phyloP scores from a whole-genome alignment of 768 basidiomycete species.

The Lactarius hatsudake region DNA sequence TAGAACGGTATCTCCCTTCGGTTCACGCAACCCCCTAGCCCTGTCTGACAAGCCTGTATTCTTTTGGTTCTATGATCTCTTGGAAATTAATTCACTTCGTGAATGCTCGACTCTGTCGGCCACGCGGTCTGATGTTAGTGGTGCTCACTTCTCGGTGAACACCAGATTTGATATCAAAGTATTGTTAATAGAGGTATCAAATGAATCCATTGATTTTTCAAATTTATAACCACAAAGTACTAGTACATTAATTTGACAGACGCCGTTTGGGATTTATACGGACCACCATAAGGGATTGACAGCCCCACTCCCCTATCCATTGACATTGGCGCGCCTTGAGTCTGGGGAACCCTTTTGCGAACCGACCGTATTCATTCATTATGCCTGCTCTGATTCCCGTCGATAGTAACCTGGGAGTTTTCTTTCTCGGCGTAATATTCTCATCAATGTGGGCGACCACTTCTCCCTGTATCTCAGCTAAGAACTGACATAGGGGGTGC shows the following conservation, averaged over 20 bases:
- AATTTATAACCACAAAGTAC: no score
- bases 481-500: background rate
- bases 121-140: background rate
- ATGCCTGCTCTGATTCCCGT: constrained; percentile 2
- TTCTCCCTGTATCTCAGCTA: background rate
- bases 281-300: background rate
- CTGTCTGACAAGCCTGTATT: background rate
- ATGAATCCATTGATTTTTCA: no score
- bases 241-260: background rate
- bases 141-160: background rate
- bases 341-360: background rate
- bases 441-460: constrained; percentile 5
- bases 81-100: background rate
- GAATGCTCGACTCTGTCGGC: background rate
- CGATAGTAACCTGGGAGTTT: background rate
- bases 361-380: background rate
- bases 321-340: background rate
- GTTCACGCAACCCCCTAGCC: no score
- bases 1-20: background rate
- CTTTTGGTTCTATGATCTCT: background rate
- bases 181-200: no score
- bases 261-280: background rate
- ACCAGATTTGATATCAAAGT: no score
- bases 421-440: constrained; percentile 3
- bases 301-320: background rate